Evolutionary conservation across 768 basidiomycete species (phyloP).

Genomic region (Lactarius indigo): DNA sequence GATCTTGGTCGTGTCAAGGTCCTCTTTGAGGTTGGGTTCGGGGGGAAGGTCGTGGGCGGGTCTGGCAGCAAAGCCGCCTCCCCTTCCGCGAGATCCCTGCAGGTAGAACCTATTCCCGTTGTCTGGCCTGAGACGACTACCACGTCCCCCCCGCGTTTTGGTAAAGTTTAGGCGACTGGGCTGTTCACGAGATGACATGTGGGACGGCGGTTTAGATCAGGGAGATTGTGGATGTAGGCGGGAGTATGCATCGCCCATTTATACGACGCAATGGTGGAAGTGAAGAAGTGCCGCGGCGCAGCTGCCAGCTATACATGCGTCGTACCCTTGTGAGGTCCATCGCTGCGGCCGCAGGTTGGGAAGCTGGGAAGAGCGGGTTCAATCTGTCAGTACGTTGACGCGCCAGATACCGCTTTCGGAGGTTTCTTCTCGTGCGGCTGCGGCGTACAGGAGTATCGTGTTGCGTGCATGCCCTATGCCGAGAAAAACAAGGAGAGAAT

Average conservation of each 20-base stretch:
- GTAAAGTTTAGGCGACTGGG: neutral
- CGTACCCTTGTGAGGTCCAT: neutral
- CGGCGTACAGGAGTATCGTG: no score
- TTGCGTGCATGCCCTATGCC: no score
- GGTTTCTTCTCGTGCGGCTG: no score
- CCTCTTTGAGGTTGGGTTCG: constrained; percentile 15
- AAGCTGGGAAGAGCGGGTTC: neutral
- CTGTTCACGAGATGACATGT: neutral
- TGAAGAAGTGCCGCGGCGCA: neutral
- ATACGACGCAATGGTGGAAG: neutral
- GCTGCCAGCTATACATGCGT: neutral
- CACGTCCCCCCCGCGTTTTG: neutral
- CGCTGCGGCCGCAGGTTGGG: neutral
- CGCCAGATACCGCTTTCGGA: no score
- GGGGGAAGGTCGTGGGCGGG: neutral
- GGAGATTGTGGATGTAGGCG: no score
- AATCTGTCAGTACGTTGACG: no score
- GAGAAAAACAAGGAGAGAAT: no score
- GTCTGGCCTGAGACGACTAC: neutral
- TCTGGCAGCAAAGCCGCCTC: neutral
- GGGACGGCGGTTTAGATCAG: no score
- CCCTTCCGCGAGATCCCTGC: neutral
- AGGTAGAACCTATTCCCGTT: constrained; percentile 5
- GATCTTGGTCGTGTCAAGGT: constrained; percentile 1
- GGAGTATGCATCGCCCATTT: neutral